Percentiles rank a stretch among this genome's conserved stretches.
These are phyloP conservation scores for Didymosphaeria variabile DNA, from an alignment of 2,329 filamentous ascomycete genomes.

Conservation along the genomic window DNA sequence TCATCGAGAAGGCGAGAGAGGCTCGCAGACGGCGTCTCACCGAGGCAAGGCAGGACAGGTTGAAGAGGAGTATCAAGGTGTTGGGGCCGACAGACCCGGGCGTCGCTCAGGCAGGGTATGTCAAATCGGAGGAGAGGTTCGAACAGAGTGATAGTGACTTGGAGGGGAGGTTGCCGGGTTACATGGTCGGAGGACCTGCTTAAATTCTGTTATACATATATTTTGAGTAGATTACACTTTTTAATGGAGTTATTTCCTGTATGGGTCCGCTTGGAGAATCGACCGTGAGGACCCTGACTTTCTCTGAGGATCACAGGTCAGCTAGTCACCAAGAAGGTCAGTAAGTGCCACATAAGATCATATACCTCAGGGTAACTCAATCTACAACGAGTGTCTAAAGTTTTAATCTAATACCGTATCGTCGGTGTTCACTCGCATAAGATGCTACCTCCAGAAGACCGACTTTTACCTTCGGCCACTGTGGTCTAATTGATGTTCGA, in stretches of 20 bases:
- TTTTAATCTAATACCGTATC: no score
- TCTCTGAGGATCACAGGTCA: no score
- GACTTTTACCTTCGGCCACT: no score
- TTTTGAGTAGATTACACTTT: neutral
- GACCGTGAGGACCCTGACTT: no score
- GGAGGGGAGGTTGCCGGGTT: slow-evolving; percentile 18
- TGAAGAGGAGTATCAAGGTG: slow-evolving; percentile 45
- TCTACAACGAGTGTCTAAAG: no score
- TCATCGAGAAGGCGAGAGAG: slow-evolving; percentile 36
- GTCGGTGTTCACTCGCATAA: no score
- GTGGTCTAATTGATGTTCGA: no score
- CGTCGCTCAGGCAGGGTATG: slow-evolving; percentile 19
- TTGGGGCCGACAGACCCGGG: slow-evolving; percentile 40
- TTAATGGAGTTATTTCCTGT: neutral
- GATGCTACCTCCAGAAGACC: no score
- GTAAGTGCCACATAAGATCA: no score
- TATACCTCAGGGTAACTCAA: no score
- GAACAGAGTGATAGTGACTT: slow-evolving; percentile 11
- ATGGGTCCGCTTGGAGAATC: no score
- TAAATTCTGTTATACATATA: neutral
- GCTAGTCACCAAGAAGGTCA: no score
- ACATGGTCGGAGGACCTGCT: slow-evolving; percentile 13
- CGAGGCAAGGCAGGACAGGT: slow-evolving; percentile 34
- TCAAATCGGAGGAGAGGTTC: slow-evolving; percentile 15
- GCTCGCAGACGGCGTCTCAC: slow-evolving; percentile 31